Conservation (phyloP, 139 green algal genomes). For the Chlamydomonas sp. region DNA sequence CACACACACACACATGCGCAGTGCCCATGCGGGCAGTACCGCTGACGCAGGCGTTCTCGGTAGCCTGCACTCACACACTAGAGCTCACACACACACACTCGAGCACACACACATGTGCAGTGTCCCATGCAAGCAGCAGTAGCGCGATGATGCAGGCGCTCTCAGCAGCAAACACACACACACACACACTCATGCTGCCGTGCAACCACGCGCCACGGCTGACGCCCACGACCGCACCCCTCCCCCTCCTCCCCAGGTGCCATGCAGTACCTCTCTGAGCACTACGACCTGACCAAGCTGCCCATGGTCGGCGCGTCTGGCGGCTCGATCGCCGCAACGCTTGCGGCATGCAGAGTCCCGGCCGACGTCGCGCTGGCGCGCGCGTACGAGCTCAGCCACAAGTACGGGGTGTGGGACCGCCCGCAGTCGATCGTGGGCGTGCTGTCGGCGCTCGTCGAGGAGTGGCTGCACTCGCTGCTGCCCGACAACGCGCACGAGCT, state of each 20-base stretch:
- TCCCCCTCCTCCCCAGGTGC: conserved; percentile 35
- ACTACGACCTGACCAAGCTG: conserved; percentile 41
- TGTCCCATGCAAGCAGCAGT: too few relatives aligned
- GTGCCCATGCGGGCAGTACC: too few relatives aligned
- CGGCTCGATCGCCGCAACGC: conserved; percentile 36
- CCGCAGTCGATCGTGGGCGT: conserved; percentile 34
- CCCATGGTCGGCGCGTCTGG: conserved; percentile 45
- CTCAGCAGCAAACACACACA: too few relatives aligned
- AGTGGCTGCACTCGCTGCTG: conserved; percentile 50
- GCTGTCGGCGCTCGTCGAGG: conserved; percentile 40
- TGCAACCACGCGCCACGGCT: background rate
- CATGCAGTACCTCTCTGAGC: conserved; percentile 47
- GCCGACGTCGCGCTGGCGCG: conserved; percentile 32
- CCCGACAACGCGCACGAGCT: conserved; percentile 37
- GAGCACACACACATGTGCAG: too few relatives aligned
- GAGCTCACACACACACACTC: too few relatives aligned
- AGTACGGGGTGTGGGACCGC: conserved; percentile 47
- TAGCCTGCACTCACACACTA: too few relatives aligned
- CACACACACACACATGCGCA: too few relatives aligned
- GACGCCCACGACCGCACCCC: too few relatives aligned
- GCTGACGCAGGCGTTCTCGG: too few relatives aligned
- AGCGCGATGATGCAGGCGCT: too few relatives aligned
- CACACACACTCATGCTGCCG: too few relatives aligned
- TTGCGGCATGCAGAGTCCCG: conserved; percentile 33
- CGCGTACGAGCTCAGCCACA: conserved; percentile 37